These are phyloP conservation scores for Penicillium chermesinum DNA, from an alignment of 495 filamentous ascomycete genomes.

Conservation along the genomic window DNA sequence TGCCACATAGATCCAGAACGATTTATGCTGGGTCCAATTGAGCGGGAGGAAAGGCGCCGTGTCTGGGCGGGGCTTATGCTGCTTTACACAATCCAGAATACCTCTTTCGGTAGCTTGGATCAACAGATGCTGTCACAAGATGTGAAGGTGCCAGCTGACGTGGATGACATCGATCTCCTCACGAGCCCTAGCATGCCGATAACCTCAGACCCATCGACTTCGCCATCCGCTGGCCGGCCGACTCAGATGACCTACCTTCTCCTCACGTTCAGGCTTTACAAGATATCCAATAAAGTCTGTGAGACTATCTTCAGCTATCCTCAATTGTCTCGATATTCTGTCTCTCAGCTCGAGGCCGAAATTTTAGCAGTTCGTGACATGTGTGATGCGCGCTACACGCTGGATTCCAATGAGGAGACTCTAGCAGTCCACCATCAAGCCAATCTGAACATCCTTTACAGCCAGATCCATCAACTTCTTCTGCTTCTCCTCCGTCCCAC, in stretches of 20 bases:
- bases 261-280: conserved; percentile 38
- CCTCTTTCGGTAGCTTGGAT: conserved; percentile 28
- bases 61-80: conserved; percentile 12
- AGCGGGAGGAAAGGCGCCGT: conserved; percentile 41
- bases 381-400: conserved; percentile 35
- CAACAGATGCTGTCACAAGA: conserved; percentile 25
- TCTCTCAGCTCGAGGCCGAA: conserved; percentile 33
- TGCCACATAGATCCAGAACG: conserved; percentile 45
- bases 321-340: conserved; percentile 19
- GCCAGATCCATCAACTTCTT: conserved; percentile 43
- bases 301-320: conserved; percentile 34
- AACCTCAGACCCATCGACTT: conserved; percentile 10
- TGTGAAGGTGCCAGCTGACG: conserved; percentile 39
- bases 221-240: conserved; percentile 26
- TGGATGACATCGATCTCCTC: conserved; percentile 43
- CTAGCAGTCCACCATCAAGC: conserved; percentile 37
- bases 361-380: conserved; percentile 34
- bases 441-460: conserved; percentile 44
- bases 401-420: conserved; percentile 22
- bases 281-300: conserved; percentile 39
- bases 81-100: conserved; percentile 35
- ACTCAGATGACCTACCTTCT: conserved; percentile 49
- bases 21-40: conserved; percentile 37
- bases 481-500: conserved; percentile 42
- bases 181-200: conserved; percentile 16